Base-by-base conservation (phyloP, 2,329 filamentous ascomycete genomes). In the Hymenoscyphus scutula region DNA sequence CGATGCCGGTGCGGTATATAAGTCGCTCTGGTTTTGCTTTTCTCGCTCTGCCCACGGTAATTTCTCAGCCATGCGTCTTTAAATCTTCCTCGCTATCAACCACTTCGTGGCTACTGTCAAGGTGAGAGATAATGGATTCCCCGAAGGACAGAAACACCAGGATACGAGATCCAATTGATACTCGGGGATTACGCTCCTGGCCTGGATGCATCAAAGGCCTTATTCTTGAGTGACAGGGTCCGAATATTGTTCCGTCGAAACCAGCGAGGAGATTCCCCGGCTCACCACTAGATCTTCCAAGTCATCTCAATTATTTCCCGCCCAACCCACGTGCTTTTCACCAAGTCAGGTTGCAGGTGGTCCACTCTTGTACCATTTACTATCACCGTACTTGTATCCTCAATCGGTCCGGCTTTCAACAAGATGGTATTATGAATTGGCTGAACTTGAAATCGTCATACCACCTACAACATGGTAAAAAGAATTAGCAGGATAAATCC, bases 1-100 rank as follows among this genome's bases (percentile, higher is more conserved):
- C 53, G 53, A 55, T 55, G 53, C 53, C 53, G 25, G 27, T 57
- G 55, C 34, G 55, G 55, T 57, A 57, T 57, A 57, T 57, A 57
- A 37, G 19, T 38, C 55, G 19, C 25, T 34, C 32, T 10, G 25
- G 23, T 57, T 37, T 57, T 57, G 34, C 23, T 57, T 38, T 37
- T 27, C 37, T 25, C 45, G 23, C 7, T 41, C 23, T 25, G 53
- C 29, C 53, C 17, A 32, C 19, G 25, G 25, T 19, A 57, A 25
- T 34, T 34, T 27, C 11, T 38, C n/a, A 25, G 32, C 10, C n/a
- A 34, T 38, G 32, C n/a, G 8, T 4, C 17, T 51, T 23, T 15
- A 23, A 13, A 3, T 6, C 11, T 23, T 10, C 19, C 4, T 17
- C 5, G 7, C 17, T 11, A 10, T 38, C 37, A 38, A 38, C 37